Evolutionary conservation across 129 eudicot genomes (phyloP).

Genomic region (Chrysanthemum lavandulifolium): DNA sequence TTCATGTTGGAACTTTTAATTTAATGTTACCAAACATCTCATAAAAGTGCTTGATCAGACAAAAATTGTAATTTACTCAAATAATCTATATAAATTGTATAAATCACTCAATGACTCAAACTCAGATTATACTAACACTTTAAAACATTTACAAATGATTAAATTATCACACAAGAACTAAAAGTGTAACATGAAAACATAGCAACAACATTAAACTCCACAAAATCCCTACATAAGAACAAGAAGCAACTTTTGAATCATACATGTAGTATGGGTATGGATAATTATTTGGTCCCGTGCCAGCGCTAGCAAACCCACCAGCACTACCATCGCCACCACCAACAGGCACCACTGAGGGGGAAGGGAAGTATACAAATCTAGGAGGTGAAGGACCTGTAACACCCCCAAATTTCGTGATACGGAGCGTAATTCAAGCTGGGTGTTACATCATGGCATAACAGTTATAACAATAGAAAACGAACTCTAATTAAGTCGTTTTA

Average conservation of each 20-base stretch:
- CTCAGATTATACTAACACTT: not conserved
- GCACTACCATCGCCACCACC: constrained; percentile 10
- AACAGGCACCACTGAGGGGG: not conserved
- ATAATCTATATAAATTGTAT: no score
- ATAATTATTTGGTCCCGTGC: constrained; percentile 29
- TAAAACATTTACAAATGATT: no score
- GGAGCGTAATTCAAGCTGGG: no score
- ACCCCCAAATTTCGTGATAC: no score
- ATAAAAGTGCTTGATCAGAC: no score
- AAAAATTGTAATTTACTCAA: no score
- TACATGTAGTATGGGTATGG: constrained; percentile 51
- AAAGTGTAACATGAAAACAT: constrained; percentile 4
- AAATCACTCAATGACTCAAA: not conserved
- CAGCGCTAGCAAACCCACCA: not conserved
- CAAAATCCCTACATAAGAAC: not conserved
- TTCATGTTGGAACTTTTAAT: no score
- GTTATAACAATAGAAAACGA: no score
- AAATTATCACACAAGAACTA: not conserved
- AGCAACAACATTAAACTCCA: constrained; percentile 6
- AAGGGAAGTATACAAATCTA: constrained; percentile 35
- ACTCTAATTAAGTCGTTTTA: no score
- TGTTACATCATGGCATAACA: no score
- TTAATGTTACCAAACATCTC: no score
- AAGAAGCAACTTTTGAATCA: constrained; percentile 38
- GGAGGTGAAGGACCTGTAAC: constrained; percentile 46